Evolutionary conservation across 1,284 basidiomycete species (phyloP).

Genomic region (Cryptococcus wingfieldii): DNA sequence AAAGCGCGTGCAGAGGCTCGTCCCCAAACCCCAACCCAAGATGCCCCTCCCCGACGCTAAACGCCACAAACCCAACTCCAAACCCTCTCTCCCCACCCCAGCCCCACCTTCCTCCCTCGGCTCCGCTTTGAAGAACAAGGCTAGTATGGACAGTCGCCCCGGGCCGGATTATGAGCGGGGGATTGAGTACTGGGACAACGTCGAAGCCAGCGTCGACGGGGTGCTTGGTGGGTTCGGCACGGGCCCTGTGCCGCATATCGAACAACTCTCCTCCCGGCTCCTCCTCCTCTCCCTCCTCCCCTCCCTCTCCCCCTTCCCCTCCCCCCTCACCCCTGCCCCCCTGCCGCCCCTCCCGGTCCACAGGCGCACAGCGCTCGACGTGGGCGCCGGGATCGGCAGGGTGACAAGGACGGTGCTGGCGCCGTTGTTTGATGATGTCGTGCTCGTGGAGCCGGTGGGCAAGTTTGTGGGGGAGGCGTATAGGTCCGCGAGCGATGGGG

Average conservation of each 20-base stretch:
- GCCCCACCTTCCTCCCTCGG: slow-evolving; percentile 4
- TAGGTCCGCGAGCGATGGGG: slow-evolving; percentile 48
- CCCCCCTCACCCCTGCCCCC: slow-evolving; percentile 53
- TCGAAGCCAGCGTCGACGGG: slow-evolving; percentile 50
- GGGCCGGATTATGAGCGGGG: slow-evolving; percentile 49
- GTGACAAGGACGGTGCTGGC: slow-evolving; percentile 81
- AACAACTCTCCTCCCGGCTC: slow-evolving; percentile 78
- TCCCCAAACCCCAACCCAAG: too few relatives aligned
- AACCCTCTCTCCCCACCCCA: not conserved
- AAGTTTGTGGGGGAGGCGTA: slow-evolving; percentile 71
- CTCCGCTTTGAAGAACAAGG: slow-evolving; percentile 17
- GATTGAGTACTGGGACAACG: slow-evolving; percentile 51
- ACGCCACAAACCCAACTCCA: slow-evolving; percentile 9
- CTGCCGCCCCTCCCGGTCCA: slow-evolving; percentile 6
- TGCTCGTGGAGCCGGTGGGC: slow-evolving; percentile 79
- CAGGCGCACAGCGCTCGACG: slow-evolving; percentile 85
- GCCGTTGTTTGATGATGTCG: slow-evolving; percentile 75
- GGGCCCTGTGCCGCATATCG: slow-evolving; percentile 75
- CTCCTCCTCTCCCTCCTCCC: slow-evolving; percentile 77
- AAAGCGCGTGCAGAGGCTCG: too few relatives aligned
- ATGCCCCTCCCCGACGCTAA: slow-evolving; percentile 6
- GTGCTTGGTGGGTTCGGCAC: slow-evolving; percentile 52
- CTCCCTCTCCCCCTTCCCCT: slow-evolving; percentile 68
- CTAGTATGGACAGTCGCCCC: slow-evolving; percentile 3
- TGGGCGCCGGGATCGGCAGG: slow-evolving; percentile 81